phyloP scores from a whole-genome alignment of 1,139 yeast genomes.

The Barnettozyma hawaiiensis region DNA sequence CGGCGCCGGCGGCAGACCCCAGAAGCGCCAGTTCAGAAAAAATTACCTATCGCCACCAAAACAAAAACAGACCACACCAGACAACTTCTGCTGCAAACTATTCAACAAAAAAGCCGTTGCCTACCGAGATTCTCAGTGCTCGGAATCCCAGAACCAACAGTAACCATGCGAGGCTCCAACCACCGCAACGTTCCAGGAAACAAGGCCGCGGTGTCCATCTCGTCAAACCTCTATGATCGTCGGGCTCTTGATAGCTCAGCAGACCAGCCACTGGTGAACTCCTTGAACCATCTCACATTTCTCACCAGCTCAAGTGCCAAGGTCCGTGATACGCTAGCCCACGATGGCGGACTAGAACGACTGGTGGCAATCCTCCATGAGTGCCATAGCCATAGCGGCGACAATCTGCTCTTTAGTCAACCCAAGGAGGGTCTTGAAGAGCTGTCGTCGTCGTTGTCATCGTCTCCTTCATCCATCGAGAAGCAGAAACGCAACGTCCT shows the following conservation, averaged over 20 bases:
- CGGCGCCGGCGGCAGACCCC: no score
- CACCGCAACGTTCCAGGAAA: conserved; percentile 73
- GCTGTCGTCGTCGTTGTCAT: no score
- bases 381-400: conserved; percentile 34
- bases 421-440: not conserved
- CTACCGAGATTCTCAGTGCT: not conserved
- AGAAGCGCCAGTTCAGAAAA: conserved; percentile 1
- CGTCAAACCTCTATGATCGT: conserved; percentile 83
- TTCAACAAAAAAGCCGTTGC: not conserved
- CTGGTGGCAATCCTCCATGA: conserved; percentile 81
- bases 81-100: not conserved
- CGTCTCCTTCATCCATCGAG: conserved; percentile 16
- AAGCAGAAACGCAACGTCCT: conserved; percentile 40
- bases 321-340: conserved; percentile 82
- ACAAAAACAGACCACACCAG: not conserved
- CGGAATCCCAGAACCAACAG: not conserved
- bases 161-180: conserved; percentile 76
- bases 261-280: conserved; percentile 85
- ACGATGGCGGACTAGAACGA: conserved; percentile 90
- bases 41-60: conserved; percentile 2
- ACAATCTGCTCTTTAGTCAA: not conserved
- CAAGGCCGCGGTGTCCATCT: conserved; percentile 85
- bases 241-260: conserved; percentile 89
- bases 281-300: conserved; percentile 83
- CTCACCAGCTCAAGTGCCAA: conserved; percentile 81